These are phyloP conservation scores for Citrullus colocynthis DNA, from an alignment of 306 rosid genomes.

Conservation along the genomic window DNA sequence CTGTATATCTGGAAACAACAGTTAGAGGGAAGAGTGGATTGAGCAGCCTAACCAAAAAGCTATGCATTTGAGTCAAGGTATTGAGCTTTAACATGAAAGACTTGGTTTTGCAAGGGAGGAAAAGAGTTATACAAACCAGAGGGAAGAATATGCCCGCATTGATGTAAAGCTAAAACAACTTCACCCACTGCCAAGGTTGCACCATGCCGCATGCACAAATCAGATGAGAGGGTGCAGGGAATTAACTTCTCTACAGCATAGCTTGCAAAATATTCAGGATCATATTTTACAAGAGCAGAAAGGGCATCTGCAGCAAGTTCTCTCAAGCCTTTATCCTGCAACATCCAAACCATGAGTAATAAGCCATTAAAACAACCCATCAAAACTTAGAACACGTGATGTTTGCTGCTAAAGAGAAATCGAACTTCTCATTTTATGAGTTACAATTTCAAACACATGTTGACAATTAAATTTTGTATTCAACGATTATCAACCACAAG, in stretches of 20 bases:
- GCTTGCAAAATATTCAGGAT: conserved; percentile 55
- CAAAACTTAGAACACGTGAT: background rate
- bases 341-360: conserved; percentile 20
- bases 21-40: background rate
- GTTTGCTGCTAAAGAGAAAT: background rate
- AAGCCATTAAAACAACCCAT: conserved; percentile 12
- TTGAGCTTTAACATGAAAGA: background rate
- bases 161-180: conserved; percentile 63
- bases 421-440: background rate
- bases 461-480: background rate
- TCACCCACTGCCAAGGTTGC: conserved; percentile 78
- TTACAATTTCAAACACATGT: background rate
- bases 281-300: conserved; percentile 69
- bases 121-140: conserved; percentile 38
- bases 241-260: conserved; percentile 55
- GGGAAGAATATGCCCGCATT: conserved; percentile 44
- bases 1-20: conserved; percentile 51
- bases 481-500: background rate
- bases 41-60: background rate
- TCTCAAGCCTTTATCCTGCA: conserved; percentile 87
- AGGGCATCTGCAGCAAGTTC: conserved; percentile 89
- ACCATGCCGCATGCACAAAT: conserved; percentile 95
- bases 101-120: conserved; percentile 6
- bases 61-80: background rate
- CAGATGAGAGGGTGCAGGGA: conserved; percentile 85